Evolutionary conservation across 495 filamentous ascomycete genomes (phyloP), one percentile per base, ranked within the genome.

Genomic region (Xylaria bambusicola): DNA sequence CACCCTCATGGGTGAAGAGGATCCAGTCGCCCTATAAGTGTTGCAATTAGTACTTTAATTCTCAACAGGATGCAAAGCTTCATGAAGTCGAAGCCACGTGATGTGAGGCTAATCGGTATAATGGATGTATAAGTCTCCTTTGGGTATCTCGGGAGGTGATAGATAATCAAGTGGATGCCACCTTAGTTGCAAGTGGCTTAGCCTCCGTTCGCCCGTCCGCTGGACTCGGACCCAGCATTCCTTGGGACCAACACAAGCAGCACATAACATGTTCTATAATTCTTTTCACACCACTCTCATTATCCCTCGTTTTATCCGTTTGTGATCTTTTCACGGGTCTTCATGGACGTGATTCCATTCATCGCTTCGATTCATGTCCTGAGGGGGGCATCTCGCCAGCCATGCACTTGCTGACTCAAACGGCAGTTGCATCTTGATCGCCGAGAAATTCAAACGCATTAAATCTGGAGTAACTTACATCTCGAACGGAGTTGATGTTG

Each of bases 1-100:
- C 94, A 82, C 94, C 94, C 79, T 99, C 95, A 78, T 98, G 91
- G 62, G 91, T 96, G 83, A 98, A 98, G 70, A 98, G 91, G 76
- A 99, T 97, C 91, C 91, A 97, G 78, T 99, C 94, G 70, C 95
- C 94, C 94, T 98, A 72, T 66, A 38, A 62, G 33, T 23, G n/a
- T 57, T 48, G 60, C 18, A 15, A 68, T 78, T 64, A 77, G 74
- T 62, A 66, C 31, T 50, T 12, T 20, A 29, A 51, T 56, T 48
- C 61, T n/a, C 35, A 31, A 38, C 52, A 52, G 7, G 35, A 35
- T n/a, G n/a, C n/a, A n/a, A n/a, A n/a, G n/a, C 57, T 63, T 62
- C 41, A 21, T 10, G 33, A 29, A 15, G 27, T 20, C 10, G 4
- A 58, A 40, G 38, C 51, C 64, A 67, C 46, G 60, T 64, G 58